Percentiles rank a stretch among this genome's conserved stretches.
Evolutionary conservation across 768 basidiomycete genomes (phyloP).

Genomic region (Lactarius indigo): DNA sequence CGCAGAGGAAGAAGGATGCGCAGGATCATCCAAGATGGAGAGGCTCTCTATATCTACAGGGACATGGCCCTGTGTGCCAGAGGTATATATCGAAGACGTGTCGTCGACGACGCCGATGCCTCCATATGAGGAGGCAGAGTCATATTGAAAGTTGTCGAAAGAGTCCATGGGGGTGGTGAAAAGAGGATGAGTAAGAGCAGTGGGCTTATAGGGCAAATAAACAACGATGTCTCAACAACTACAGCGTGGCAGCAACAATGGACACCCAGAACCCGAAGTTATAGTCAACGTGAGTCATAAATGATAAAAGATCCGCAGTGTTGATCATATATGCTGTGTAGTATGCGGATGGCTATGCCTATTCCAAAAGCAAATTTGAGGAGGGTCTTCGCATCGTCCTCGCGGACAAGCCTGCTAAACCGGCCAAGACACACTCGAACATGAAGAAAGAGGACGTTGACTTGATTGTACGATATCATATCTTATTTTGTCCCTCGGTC

Average conservation of each 20-base stretch:
- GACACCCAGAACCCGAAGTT: slow-evolving; percentile 60
- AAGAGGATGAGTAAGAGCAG: slow-evolving; percentile 12
- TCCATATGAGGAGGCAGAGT: slow-evolving; percentile 79
- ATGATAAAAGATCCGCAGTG: not conserved
- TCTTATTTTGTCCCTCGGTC: not conserved
- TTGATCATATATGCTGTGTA: slow-evolving; percentile 28
- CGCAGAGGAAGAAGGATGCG: slow-evolving; percentile 25
- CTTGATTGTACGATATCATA: slow-evolving; percentile 46
- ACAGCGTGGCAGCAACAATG: slow-evolving; percentile 39
- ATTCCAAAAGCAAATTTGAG: slow-evolving; percentile 64
- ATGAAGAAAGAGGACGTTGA: slow-evolving; percentile 63
- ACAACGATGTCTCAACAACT: slow-evolving; percentile 16
- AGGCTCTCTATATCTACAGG: slow-evolving; percentile 63
- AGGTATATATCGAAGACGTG: slow-evolving; percentile 76
- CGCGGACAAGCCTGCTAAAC: slow-evolving; percentile 51
- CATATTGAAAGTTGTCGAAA: slow-evolving; percentile 84
- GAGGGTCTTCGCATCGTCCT: slow-evolving; percentile 59
- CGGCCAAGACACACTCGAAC: slow-evolving; percentile 36
- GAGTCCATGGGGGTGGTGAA: slow-evolving; percentile 55
- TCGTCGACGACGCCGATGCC: slow-evolving; percentile 70
- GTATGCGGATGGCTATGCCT: slow-evolving; percentile 65
- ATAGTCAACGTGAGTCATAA: slow-evolving; percentile 55
- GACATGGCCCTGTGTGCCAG: slow-evolving; percentile 52
- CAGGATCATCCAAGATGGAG: slow-evolving; percentile 63
- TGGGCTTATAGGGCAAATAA: not conserved